Evolutionary conservation across 2,329 filamentous ascomycete genomes (phyloP), one percentile per base, ranked within the genome.

Genomic region (Aciculosporium take): DNA sequence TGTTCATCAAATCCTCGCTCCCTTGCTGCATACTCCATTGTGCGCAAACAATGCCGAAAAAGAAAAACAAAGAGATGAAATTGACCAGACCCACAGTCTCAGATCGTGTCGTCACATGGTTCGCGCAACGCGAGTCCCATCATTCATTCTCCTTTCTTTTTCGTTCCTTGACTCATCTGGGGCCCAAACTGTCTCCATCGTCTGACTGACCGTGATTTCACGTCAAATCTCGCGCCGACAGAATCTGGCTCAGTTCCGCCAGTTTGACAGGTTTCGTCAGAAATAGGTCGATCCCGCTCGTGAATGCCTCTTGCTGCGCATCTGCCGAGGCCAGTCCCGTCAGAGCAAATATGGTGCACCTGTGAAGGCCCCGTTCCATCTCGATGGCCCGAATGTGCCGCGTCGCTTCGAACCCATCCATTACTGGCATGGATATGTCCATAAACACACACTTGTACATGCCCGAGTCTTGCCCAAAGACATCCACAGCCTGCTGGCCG

Each of bases 401-500:
- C 2, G 68, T 71, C 0, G 65, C 62, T 10, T 64, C 65, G 5
- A 70, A 60, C 0, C 67, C 67, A 45, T 74, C 64, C 47, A 74
- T 65, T 3, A 72, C 53, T 0, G 71, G 71, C 71, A 75, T 74
- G 44, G 63, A 70, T 4, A 72, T 66, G 47, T 74, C 71, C 44
- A 59, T 62, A 1, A 62, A 48, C 2, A 61, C 47, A 39, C 51
- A 52, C 17, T 41, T 41, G 17, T 49, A 58, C 2, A 45, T 28
- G 0, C 39, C 46, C 0, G 48, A 48, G 6, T 39, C 23, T 5
- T 46, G 25, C 4, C 28, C 39, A 15, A 53, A 58, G 5, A 44
- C 44, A 7, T 56, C 48, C 15, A 56, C 40, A 0, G 56, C 56
- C 35, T 58, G 48, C 30, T 54, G 48, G 1, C 57, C 56, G 36